phyloP scores from a whole-genome alignment of 2,329 filamentous ascomycete species.

The Colletotrichum endophyticum region DNA sequence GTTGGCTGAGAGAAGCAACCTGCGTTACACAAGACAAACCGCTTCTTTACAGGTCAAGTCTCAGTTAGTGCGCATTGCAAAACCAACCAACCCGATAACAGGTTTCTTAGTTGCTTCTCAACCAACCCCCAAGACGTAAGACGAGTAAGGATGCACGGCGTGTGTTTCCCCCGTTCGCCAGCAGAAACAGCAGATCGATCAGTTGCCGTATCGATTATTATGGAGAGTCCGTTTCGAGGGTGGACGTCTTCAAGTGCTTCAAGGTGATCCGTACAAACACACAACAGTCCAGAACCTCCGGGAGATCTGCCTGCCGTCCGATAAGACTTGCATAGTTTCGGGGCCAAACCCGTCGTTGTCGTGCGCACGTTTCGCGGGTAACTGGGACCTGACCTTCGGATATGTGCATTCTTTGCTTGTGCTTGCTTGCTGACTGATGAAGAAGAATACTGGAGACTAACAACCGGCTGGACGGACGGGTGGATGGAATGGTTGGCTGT shows the following conservation, averaged over 20 bases:
- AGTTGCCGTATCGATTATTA: neutral
- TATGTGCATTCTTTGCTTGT: neutral
- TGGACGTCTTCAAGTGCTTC: neutral
- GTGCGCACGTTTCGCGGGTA: neutral
- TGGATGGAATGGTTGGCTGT: neutral
- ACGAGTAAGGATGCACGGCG: neutral
- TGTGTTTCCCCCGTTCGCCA: neutral
- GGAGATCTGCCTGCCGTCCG: conserved; percentile 1
- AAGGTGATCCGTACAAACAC: neutral
- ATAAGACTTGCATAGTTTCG: neutral
- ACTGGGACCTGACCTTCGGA: neutral
- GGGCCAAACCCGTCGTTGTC: neutral
- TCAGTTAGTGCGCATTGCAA: neutral
- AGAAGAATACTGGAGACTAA: neutral
- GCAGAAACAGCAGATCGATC: neutral
- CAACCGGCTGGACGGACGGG: neutral
- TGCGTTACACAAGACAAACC: neutral
- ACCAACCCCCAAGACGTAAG: neutral
- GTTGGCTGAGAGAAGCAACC: neutral
- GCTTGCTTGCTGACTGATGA: neutral
- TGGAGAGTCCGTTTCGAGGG: neutral
- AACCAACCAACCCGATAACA: neutral
- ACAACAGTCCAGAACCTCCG: neutral
- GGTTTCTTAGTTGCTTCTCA: neutral
- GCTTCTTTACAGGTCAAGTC: neutral